Evolutionary conservation across 73 alveolate genomes (phyloP).

Genomic region (Paramecium tetraurelia): DNA sequence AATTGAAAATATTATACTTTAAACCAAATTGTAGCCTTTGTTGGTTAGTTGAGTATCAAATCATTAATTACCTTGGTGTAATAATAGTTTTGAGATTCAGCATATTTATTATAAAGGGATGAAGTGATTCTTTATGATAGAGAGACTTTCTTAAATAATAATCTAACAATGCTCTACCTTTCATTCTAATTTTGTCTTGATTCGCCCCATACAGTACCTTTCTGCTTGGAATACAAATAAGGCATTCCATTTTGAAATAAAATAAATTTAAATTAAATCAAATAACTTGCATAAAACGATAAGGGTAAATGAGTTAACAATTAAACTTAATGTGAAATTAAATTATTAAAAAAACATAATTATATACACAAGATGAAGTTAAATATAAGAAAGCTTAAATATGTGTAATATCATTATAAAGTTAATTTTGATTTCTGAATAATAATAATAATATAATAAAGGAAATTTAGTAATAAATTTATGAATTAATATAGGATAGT

Average conservation of each 20-base stretch:
- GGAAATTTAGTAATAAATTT: not conserved
- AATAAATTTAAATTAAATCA: not conserved
- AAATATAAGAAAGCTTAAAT: not conserved
- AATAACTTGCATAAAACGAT: not conserved
- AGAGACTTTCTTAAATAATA: conserved; percentile 21
- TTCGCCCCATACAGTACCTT: not conserved
- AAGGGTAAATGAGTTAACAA: not conserved
- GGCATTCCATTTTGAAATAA: conserved; percentile 6
- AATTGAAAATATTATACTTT: not conserved
- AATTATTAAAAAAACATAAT: not conserved
- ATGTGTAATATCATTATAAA: not conserved
- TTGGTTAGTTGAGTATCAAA: not conserved
- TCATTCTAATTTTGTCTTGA: not conserved
- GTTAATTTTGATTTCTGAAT: not conserved
- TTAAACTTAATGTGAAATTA: not conserved
- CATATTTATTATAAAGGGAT: not conserved
- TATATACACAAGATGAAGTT: not conserved
- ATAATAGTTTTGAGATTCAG: conserved; percentile 13
- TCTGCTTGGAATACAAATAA: not conserved
- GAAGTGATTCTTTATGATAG: conserved; percentile 17
- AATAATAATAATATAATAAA: too few relatives aligned
- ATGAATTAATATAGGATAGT: not conserved
- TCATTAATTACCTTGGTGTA: conserved; percentile 6
- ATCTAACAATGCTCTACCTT: conserved; percentile 1
- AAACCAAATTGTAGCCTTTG: not conserved